These are phyloP conservation scores for Gamsiella multidivaricata DNA, from an alignment of 192 early-diverging fungal genomes.

Conservation along the genomic window DNA sequence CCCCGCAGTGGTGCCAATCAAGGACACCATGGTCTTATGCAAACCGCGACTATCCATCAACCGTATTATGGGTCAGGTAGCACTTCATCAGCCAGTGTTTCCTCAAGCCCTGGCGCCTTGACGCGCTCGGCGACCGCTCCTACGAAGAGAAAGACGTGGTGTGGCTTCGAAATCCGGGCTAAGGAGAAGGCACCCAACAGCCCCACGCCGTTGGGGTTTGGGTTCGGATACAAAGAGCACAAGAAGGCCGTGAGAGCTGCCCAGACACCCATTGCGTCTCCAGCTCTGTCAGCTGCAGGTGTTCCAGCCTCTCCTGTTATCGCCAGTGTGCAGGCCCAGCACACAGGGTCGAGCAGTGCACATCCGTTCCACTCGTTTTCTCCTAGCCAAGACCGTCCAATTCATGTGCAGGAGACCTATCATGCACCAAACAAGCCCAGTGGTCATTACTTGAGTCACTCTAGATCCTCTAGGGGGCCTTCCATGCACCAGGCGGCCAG, in stretches of 20 bases:
- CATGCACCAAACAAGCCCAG: too few relatives aligned
- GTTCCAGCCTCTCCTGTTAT: background rate
- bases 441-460: too few relatives aligned
- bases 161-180: background rate
- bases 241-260: constrained; percentile 20
- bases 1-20: background rate
- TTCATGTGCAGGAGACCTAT: constrained; percentile 19
- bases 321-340: background rate
- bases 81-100: too few relatives aligned
- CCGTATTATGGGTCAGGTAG: too few relatives aligned
- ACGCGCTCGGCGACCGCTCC: background rate
- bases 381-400: constrained; percentile 38
- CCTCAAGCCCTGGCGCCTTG: too few relatives aligned
- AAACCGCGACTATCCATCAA: too few relatives aligned
- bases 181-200: constrained; percentile 4
- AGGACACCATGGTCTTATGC: background rate
- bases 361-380: constrained; percentile 17
- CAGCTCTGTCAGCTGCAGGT: background rate
- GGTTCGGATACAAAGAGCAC: constrained; percentile 37
- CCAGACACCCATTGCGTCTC: background rate
- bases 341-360: background rate
- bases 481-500: background rate
- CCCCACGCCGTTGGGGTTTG: background rate
- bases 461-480: too few relatives aligned
- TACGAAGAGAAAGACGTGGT: constrained; percentile 11